A percentile compares a stretch with the other conserved stretches of the same genome.
These are phyloP conservation scores for Decorospora gaudefroyi DNA, from an alignment of 2,329 filamentous ascomycete genomes.

Conservation along the genomic window DNA sequence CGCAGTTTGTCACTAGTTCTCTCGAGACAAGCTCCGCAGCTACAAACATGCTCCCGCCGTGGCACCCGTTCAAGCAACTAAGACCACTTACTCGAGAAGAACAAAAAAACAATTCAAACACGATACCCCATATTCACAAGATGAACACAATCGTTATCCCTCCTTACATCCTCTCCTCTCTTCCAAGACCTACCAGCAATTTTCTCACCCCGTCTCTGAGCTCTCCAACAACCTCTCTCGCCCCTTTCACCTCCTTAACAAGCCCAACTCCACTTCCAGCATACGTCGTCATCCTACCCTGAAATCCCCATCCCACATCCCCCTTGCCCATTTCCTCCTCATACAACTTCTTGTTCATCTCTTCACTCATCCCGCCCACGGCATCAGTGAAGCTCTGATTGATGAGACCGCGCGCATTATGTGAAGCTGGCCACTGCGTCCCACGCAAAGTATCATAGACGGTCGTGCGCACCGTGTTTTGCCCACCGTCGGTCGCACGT, in stretches of 20 bases:
- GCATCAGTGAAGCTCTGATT: constrained; percentile 58
- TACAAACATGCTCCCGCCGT: too few relatives aligned
- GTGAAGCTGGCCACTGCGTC: constrained; percentile 62
- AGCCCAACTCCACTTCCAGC: constrained; percentile 66
- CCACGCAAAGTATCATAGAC: constrained; percentile 60
- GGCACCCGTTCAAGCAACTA: too few relatives aligned
- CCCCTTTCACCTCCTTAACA: constrained; percentile 56
- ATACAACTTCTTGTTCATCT: constrained; percentile 54
- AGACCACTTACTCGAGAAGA: too few relatives aligned
- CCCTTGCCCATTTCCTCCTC: constrained; percentile 56
- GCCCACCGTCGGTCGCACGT: constrained; percentile 55
- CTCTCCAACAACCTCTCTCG: constrained; percentile 58
- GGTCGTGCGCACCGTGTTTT: constrained; percentile 56
- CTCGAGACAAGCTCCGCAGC: too few relatives aligned
- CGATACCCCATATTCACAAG: too few relatives aligned
- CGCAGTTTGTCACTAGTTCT: too few relatives aligned
- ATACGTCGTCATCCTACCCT: constrained; percentile 64
- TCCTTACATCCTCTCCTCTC: too few relatives aligned
- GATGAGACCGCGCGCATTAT: constrained; percentile 62
- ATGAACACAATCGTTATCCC: too few relatives aligned
- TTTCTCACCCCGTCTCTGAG: constrained; percentile 48
- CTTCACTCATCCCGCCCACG: constrained; percentile 47
- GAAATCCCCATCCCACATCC: constrained; percentile 57
- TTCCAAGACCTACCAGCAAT: too few relatives aligned
- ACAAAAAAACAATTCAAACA: too few relatives aligned